Evolutionary conservation across 2,329 filamentous ascomycete genomes (phyloP).

Genomic region (Emericellopsis cladophorae): DNA sequence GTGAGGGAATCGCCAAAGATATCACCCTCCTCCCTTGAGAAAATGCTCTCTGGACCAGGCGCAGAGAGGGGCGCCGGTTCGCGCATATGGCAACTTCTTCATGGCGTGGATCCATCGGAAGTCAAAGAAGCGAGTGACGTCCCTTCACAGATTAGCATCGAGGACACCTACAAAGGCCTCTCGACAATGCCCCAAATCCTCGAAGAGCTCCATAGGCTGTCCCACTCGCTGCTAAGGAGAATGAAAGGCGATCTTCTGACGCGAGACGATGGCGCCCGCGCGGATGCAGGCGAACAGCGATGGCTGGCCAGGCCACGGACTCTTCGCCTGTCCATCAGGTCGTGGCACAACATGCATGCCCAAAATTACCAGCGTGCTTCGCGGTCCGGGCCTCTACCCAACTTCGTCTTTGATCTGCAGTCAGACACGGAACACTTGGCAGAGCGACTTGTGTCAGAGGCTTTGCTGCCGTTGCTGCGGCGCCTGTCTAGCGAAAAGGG

Average conservation of each 20-base stretch:
- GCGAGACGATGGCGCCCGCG: conserved; percentile 20
- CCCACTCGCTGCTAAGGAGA: conserved; percentile 58
- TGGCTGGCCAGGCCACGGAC: conserved; percentile 80
- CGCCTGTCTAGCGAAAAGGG: conserved; percentile 56
- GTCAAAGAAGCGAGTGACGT: conserved; percentile 60
- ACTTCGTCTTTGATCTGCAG: conserved; percentile 55
- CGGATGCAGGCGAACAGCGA: conserved; percentile 18
- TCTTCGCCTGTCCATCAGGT: conserved; percentile 66
- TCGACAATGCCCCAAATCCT: conserved; percentile 50
- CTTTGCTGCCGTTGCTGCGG: conserved; percentile 59
- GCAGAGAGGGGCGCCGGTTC: conserved; percentile 57
- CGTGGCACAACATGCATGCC: conserved; percentile 32
- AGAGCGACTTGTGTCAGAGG: conserved; percentile 56
- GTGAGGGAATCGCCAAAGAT: conserved; percentile 52
- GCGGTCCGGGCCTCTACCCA: conserved; percentile 60
- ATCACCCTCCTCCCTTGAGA: conserved; percentile 51
- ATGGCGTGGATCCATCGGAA: conserved; percentile 66
- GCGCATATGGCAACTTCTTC: conserved; percentile 65
- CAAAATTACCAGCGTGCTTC: conserved; percentile 60
- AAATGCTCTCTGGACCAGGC: conserved; percentile 57
- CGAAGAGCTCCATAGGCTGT: conserved; percentile 56
- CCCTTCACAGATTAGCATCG: conserved; percentile 84
- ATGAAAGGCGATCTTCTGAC: conserved; percentile 64
- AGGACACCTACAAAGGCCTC: conserved; percentile 75
- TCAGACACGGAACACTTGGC: conserved; percentile 47